phyloP scores from a whole-genome alignment of 1,139 yeast genomes.

The Casaregolazyma lundiana region DNA sequence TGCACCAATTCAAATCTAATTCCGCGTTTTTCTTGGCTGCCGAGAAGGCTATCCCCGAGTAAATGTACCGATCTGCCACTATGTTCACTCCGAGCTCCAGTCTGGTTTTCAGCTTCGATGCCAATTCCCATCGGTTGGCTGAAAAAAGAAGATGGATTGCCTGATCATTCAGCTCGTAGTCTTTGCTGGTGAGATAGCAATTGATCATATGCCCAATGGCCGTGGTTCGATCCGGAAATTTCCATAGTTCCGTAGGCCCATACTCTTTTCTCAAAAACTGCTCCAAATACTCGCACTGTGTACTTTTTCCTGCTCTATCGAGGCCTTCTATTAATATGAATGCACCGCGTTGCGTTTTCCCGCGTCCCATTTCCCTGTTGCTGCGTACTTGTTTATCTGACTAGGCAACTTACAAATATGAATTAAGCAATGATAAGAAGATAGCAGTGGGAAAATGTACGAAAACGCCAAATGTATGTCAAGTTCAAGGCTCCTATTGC shows the following conservation, averaged over 20 bases:
- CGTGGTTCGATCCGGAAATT: constrained; percentile 87
- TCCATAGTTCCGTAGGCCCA: constrained; percentile 45
- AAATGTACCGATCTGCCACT: constrained; percentile 80
- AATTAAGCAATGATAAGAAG: no score
- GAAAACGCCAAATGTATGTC: no score
- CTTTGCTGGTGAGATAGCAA: constrained; percentile 49
- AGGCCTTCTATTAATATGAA: constrained; percentile 86
- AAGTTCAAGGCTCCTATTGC: no score
- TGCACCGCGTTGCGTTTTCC: constrained; percentile 48
- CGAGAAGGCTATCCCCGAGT: constrained; percentile 90
- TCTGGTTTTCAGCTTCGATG: constrained; percentile 42
- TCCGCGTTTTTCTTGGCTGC: constrained; percentile 61
- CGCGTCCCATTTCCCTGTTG: no score
- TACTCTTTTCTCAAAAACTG: constrained; percentile 33
- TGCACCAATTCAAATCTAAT: constrained; percentile 67
- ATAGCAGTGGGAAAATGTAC: no score
- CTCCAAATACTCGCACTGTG: constrained; percentile 61
- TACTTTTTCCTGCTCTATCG: constrained; percentile 92
- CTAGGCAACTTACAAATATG: no score
- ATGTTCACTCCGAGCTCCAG: constrained; percentile 55
- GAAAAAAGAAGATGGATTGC: constrained; percentile 83
- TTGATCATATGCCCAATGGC: constrained; percentile 75
- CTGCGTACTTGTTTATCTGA: no score
- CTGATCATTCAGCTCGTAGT: constrained; percentile 44
- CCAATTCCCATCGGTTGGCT: constrained; percentile 92